Conservation (phyloP, 257 asterid genomes). For the Solanum chmielewskii region DNA sequence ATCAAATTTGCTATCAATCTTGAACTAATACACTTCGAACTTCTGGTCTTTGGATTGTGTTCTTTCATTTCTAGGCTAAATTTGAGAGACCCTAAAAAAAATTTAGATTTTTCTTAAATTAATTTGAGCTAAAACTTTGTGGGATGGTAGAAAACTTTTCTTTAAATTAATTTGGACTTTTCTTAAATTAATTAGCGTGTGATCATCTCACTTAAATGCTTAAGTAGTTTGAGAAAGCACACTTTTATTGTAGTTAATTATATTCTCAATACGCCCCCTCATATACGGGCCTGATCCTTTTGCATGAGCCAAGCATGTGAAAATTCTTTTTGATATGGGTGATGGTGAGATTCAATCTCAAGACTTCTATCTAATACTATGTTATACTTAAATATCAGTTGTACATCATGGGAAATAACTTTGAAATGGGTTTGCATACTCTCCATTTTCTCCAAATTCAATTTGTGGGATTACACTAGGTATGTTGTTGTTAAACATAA, state of each 20-base stretch:
- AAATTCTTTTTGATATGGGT: no score
- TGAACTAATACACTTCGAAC: neutral
- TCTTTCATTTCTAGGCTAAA: neutral
- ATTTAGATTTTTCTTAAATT: conserved; percentile 23
- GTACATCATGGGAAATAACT: neutral
- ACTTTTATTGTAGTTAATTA: no score
- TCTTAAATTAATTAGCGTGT: neutral
- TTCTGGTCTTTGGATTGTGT: neutral
- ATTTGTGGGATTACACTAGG: no score
- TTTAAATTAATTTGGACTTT: conserved; percentile 21
- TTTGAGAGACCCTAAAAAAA: conserved; percentile 6
- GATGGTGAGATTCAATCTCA: no score
- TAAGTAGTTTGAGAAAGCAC: no score
- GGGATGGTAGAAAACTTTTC: conserved; percentile 10
- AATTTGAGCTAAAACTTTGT: neutral
- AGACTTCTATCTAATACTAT: no score
- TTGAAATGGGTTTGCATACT: neutral
- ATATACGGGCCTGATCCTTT: no score
- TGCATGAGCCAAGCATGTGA: no score
- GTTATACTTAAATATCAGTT: neutral
- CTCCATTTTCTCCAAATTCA: no score
- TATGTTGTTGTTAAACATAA: no score
- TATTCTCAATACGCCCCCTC: no score
- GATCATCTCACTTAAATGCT: no score
- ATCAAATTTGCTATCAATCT: neutral